Base-by-base conservation (phyloP, 2,329 filamentous ascomycete genomes). In the Penicillium sp. region DNA sequence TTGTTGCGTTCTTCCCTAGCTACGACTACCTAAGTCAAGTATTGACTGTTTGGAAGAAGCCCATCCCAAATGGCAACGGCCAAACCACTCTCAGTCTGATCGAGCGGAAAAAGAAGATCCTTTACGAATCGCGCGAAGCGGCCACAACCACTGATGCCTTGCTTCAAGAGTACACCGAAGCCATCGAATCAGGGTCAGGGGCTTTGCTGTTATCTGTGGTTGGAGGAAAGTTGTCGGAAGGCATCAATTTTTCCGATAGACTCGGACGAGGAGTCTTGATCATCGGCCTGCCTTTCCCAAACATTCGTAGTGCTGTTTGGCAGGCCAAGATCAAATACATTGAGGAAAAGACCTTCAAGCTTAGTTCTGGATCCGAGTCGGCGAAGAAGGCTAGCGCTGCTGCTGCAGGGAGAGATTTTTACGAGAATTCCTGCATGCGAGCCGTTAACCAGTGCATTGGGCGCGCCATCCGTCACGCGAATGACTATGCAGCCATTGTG, bases 361-460 rank as follows among this genome's bases (percentile, higher is more conserved):
- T 60, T 31, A 47, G 47, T 20, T 42, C 55, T n/a, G 61, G 63
- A 13, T 50, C 56, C 1, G 64, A 67, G 35, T 50, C 55, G 4
- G 55, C 53, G 42, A 61, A 60, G 46, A 65, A 57, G 47, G 62
- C 62, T 35, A 62, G 61, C 29, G 71, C 73, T 6, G 74, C 73
- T 39, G 63, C 63, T 14, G 72, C 83, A 4, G 83, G 85, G 1
- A 74, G 85, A 42, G 87, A 91, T 50, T 95, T 88, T 62, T 95
- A 94, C 63, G 89, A 96, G 66, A 97, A 97, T 64, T 82, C 88
- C 0, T 96, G 90, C 66, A 96, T 98, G 90, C 79, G 93, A 31
- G 89, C 90, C 4, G 93, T 98, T 4, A 98, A 98, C 66, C 93
- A 98, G 73, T 93, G 88, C 63, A 90, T 98, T 57, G 93, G 93